Base-by-base conservation (phyloP, 129 eudicot species). In the Flaveria bidentis region DNA sequence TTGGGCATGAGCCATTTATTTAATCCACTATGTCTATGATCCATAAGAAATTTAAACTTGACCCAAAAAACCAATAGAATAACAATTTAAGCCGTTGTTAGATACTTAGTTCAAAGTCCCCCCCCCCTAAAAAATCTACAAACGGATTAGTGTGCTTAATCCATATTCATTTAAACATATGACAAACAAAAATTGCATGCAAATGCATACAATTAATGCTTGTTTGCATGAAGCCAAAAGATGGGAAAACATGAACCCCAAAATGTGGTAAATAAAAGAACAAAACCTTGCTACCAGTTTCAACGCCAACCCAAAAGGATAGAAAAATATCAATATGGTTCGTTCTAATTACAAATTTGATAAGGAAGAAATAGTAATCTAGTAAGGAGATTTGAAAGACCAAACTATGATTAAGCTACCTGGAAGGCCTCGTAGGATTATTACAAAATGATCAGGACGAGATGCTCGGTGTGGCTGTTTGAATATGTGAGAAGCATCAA, bases 401-500 rank as follows among this genome's bases (percentile, higher is more conserved):
- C 26, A 20, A 67, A 41, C 60, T 42, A 67, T 68, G 41, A 78
- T 61, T 52, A 70, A 60, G 50, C 25, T 82, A 93, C 98, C 98
- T 90, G 98, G 98, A 84, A 93, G 92, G 50, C 98, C 98, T 22
- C 98, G 98, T 20, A 93, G 85, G 61, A 93, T 87, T 50, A 93
- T 73, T 67, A 93, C 98, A 30, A 93, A 80, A 84, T 86, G 93
- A 87, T 93, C 98, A 18, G 98, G 98, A 45, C 98, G 91, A 44
- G 84, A 82, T 71, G 93, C 84, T 71, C 98, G 92, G 62, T 88
- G 90, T 67, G 97, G 98, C 50, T 83, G 90, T 88, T 91, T 93
- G 75, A 93, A 87, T 74, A 93, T 80, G 69, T 78, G 89, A 56
- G 93, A 85, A 66, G 90, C 98, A 83, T 93, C 97, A 79, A 91